Base-by-base conservation (phyloP, 805 yeast species). In the Brettanomyces anomalus region DNA sequence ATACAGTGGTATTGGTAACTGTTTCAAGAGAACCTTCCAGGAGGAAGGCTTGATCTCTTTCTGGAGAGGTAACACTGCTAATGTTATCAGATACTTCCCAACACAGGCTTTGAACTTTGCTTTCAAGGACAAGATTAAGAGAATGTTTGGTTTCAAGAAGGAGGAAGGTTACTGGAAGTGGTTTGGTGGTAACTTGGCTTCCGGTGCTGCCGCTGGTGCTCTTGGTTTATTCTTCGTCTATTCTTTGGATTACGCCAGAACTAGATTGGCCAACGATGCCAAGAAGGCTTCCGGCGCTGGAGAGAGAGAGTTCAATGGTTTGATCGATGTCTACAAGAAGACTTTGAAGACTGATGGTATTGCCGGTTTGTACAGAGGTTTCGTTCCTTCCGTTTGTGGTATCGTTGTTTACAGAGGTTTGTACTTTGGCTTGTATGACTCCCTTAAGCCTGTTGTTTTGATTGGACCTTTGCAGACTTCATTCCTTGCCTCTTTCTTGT, bases 51-150 rank as follows among this genome's bases (percentile, higher is more conserved):
- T 85, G 52, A 76, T 72, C 56, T 73, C 97, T 52, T 87, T 88
- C 90, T 88, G 97, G 97, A 84, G 96, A 84, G 97, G 97, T 80
- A 88, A 88, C 89, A 89, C 96, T 55, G 97, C 97, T 64, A 88
- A 88, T 74, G 97, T 88, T 68, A 82, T 88, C 76, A 85, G 97
- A 79, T 88, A 89, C 81, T 88, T 88, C 95, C 97, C 97, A 71
- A 89, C 97, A 70, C 97, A 88, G 76, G 97, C 97, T 62, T 80
- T 88, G 67, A 88, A 88, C 84, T 89, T 88, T 64, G 97, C 97
- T 64, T 89, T 88, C 90, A 89, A 88, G 79, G 97, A 89, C 71
- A 85, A 86, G 76, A 85, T 89, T 77, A 88, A 88, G 82, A 79
- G 80, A 61, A 71, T 88, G 82, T 88, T 88, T 68, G 95, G 95